Base-by-base conservation (phyloP, 192 early-diverging fungal species). In the Geosiphon pyriformis region DNA sequence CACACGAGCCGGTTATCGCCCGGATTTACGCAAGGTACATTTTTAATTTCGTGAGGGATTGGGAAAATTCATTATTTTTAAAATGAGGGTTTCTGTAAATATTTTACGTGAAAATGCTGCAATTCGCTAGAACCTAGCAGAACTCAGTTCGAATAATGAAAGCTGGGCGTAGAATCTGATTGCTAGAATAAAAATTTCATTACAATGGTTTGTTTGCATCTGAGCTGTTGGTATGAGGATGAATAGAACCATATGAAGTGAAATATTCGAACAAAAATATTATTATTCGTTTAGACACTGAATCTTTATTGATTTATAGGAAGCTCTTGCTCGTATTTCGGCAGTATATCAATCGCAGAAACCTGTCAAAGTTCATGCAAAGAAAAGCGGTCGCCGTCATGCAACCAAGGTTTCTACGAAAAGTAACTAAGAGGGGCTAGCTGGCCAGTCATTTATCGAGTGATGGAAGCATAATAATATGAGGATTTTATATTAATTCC, bases 241-340 rank as follows among this genome's bases (percentile, higher is more conserved):
- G n/a, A n/a, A n/a, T n/a, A n/a, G n/a, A n/a, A n/a, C n/a, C n/a
- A n/a, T n/a, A n/a, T n/a, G n/a, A n/a, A n/a, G n/a, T n/a, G n/a
- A n/a, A n/a, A n/a, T n/a, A n/a, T n/a, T n/a, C n/a, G n/a, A n/a
- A n/a, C n/a, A n/a, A n/a, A n/a, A n/a, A n/a, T n/a, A n/a, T n/a
- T n/a, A n/a, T n/a, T n/a, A n/a, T n/a, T n/a, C n/a, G n/a, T n/a
- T n/a, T n/a, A n/a, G n/a, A n/a, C n/a, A n/a, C n/a, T n/a, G n/a
- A n/a, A n/a, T n/a, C n/a, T n/a, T n/a, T n/a, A n/a, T n/a, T n/a
- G n/a, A n/a, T 54, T 32, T n/a, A 31, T 76, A 87, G 84, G 82
- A 83, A 71, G 88, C 91, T 65, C 81, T 89, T 63, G 87, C 86
- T 67, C 88, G 91, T 70, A 82, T 84, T 37, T 74, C 82, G 46